These are phyloP conservation scores for Fomitopsis serialis DNA, from an alignment of 768 basidiomycete species.

Conservation along the genomic window DNA sequence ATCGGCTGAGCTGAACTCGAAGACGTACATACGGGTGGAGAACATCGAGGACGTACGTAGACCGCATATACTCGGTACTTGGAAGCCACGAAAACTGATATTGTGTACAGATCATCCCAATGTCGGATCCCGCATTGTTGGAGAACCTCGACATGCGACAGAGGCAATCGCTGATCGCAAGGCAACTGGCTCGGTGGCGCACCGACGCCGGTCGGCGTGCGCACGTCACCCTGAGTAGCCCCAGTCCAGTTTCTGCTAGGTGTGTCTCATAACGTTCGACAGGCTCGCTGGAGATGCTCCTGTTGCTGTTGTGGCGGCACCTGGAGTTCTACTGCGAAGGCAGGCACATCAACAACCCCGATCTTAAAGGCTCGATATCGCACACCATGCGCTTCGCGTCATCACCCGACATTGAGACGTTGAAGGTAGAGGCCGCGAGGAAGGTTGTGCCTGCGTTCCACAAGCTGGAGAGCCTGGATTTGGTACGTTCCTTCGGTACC, in stretches of 20 bases:
- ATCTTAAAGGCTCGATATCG: slow-evolving; percentile 36
- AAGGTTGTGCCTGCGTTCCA: slow-evolving; percentile 51
- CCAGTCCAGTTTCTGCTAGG: slow-evolving; percentile 16
- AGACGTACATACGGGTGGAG: slow-evolving; percentile 64
- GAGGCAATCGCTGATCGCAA: slow-evolving; percentile 59
- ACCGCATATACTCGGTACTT: neutral
- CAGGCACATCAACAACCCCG: slow-evolving; percentile 30
- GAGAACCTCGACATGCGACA: slow-evolving; percentile 66
- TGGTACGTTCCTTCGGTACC: slow-evolving; percentile 33
- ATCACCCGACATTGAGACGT: slow-evolving; percentile 49
- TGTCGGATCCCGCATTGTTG: slow-evolving; percentile 49
- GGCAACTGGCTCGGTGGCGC: slow-evolving; percentile 49
- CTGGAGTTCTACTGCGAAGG: slow-evolving; percentile 56
- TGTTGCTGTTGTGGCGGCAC: slow-evolving; percentile 80
- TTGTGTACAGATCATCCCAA: slow-evolving; percentile 37
- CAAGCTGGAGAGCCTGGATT: slow-evolving; percentile 47
- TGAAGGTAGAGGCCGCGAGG: slow-evolving; percentile 51
- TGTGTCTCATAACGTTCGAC: neutral
- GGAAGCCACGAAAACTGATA: neutral
- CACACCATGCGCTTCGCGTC: slow-evolving; percentile 53
- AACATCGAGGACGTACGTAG: slow-evolving; percentile 63
- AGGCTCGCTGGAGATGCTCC: slow-evolving; percentile 74
- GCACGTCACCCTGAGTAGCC: slow-evolving; percentile 54
- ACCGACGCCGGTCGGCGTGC: slow-evolving; percentile 38
- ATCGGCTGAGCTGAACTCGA: slow-evolving; percentile 65